A percentile compares a stretch with the other conserved stretches of the same genome.
These are phyloP conservation scores for Populus euphratica DNA, from an alignment of 345 rosid genomes.

Conservation along the genomic window DNA sequence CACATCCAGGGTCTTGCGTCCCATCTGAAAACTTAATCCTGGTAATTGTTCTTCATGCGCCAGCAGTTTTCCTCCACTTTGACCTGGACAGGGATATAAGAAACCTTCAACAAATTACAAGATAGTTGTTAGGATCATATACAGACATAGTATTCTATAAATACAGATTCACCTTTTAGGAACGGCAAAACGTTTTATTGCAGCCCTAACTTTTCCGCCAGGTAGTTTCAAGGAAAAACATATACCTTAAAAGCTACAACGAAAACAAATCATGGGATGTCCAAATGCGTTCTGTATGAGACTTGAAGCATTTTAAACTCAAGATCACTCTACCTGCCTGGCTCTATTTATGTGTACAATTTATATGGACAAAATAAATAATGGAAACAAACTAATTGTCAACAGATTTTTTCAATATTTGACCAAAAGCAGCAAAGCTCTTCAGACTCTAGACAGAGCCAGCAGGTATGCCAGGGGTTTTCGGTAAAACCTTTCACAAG, in stretches of 20 bases:
- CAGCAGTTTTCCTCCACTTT: slow-evolving; percentile 7
- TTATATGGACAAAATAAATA: background rate
- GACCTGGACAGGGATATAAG: slow-evolving; percentile 14
- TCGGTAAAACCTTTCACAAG: background rate
- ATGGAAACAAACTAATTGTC: no score
- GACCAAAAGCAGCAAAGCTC: background rate
- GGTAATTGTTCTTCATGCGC: slow-evolving; percentile 9
- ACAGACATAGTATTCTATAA: background rate
- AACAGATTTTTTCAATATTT: background rate
- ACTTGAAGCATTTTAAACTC: background rate
- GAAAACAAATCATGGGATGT: background rate
- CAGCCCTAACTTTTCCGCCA: background rate
- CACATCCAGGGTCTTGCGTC: slow-evolving; percentile 21
- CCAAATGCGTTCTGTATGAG: background rate
- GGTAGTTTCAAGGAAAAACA: background rate
- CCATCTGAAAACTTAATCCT: slow-evolving; percentile 10
- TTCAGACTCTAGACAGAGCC: background rate
- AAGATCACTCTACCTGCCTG: background rate
- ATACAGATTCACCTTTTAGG: background rate
- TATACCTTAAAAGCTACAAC: background rate
- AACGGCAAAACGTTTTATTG: background rate
- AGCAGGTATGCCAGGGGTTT: background rate
- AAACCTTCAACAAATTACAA: background rate
- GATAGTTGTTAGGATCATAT: background rate
- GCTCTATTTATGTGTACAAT: background rate